Evolutionary conservation across 1,284 basidiomycete species (phyloP).

Genomic region (Austroboletus novae-zelandiae): DNA sequence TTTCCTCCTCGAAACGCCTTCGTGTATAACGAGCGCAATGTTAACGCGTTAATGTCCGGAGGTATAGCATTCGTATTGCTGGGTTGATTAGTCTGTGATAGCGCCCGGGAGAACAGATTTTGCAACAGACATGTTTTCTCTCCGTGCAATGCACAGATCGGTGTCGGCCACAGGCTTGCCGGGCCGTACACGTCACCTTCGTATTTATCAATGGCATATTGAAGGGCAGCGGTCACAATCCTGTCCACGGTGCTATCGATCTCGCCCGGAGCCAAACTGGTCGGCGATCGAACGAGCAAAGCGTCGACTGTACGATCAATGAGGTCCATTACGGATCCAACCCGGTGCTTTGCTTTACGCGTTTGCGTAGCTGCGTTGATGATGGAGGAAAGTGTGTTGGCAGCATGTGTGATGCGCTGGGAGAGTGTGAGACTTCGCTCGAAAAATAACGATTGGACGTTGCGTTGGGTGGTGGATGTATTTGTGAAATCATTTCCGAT

Average conservation of each 20-base stretch:
- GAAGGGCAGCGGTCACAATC: constrained; percentile 69
- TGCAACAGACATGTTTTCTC: constrained; percentile 53
- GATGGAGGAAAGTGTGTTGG: constrained; percentile 51
- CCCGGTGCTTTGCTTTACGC: constrained; percentile 51
- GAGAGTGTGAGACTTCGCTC: constrained; percentile 51
- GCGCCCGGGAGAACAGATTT: constrained; percentile 49
- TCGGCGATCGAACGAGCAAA: constrained; percentile 50
- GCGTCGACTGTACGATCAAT: constrained; percentile 63
- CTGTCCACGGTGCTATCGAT: constrained; percentile 61
- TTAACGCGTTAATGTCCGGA: constrained; percentile 14
- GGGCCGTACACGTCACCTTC: constrained; percentile 37
- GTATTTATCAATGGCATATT: constrained; percentile 67
- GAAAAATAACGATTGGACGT: constrained; percentile 66
- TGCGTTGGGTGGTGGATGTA: constrained; percentile 43
- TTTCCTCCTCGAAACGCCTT: constrained; percentile 61
- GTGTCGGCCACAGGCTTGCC: constrained; percentile 47
- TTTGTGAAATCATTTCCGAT: constrained; percentile 84
- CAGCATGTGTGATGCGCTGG: constrained; percentile 60
- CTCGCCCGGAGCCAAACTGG: constrained; percentile 56
- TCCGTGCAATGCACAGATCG: constrained; percentile 58
- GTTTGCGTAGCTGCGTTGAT: constrained; percentile 45
- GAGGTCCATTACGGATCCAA: constrained; percentile 70
- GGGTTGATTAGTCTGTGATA: constrained; percentile 22
- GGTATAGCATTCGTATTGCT: constrained; percentile 33
- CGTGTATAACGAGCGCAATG: constrained; percentile 43